phyloP scores from a whole-genome alignment of 805 yeast species.

The Yarrowia sp. region DNA sequence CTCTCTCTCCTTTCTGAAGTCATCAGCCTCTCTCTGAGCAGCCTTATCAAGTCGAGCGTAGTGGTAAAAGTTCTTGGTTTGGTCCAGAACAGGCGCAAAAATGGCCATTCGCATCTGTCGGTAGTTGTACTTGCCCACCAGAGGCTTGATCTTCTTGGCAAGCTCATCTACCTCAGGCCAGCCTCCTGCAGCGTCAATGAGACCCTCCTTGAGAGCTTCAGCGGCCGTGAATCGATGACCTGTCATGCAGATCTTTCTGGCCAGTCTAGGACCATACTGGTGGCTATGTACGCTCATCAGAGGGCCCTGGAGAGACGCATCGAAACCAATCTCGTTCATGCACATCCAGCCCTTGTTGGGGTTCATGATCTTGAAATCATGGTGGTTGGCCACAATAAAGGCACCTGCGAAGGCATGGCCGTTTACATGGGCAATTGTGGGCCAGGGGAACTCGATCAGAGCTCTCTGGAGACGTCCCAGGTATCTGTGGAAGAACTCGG shows the following conservation, averaged over 20 bases:
- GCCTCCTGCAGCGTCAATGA: conserved; percentile 50
- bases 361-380: conserved; percentile 53
- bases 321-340: conserved; percentile 52
- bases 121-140: conserved; percentile 12
- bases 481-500: conserved; percentile 48
- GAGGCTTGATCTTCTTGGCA: conserved; percentile 21
- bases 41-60: conserved; percentile 5
- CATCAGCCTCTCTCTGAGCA: conserved; percentile 8
- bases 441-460: conserved; percentile 52
- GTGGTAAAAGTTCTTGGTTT: conserved; percentile 18
- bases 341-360: conserved; percentile 51
- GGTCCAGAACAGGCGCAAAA: conserved; percentile 15
- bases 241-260: conserved; percentile 48
- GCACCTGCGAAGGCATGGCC: conserved; percentile 56
- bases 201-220: conserved; percentile 46
- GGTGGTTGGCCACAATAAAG: conserved; percentile 51
- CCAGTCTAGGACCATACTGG: conserved; percentile 46
- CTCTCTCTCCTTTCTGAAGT: conserved; percentile 13
- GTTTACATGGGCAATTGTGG: conserved; percentile 52
- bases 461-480: conserved; percentile 49
- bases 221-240: conserved; percentile 50
- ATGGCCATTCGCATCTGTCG: conserved; percentile 31
- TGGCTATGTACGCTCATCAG: conserved; percentile 49
- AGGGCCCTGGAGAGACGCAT: conserved; percentile 51
- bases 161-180: conserved; percentile 24